phyloP scores from a whole-genome alignment of 2,329 filamentous ascomycete genomes.

The Daldinia sp. region DNA sequence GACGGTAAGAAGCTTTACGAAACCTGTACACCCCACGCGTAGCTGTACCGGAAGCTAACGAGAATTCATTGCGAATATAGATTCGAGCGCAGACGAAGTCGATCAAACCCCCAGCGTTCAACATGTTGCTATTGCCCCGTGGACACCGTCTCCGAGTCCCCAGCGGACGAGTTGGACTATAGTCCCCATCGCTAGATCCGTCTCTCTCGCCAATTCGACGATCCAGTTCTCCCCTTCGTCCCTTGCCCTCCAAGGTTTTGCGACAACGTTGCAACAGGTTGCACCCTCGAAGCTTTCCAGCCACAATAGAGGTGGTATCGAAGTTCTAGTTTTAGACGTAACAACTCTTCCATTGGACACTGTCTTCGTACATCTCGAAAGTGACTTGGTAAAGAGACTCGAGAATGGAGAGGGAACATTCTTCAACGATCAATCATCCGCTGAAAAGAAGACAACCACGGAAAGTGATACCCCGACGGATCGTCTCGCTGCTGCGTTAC shows the following conservation, averaged over 20 bases:
- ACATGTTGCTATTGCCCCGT: conserved; percentile 78
- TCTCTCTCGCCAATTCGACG: conserved; percentile 75
- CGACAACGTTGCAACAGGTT: conserved; percentile 73
- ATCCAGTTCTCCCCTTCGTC: conserved; percentile 80
- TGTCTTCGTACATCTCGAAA: conserved; percentile 86
- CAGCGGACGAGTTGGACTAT: conserved; percentile 83
- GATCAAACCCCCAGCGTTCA: conserved; percentile 53
- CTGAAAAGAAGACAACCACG: conserved; percentile 46
- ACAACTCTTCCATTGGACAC: conserved; percentile 82
- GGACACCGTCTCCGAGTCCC: conserved; percentile 66
- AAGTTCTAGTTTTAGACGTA: conserved; percentile 84
- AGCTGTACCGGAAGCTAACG: conserved; percentile 23
- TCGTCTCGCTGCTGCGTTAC: conserved; percentile 70
- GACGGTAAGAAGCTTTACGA: conserved; percentile 55
- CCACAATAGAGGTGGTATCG: conserved; percentile 78
- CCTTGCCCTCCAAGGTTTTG: conserved; percentile 79
- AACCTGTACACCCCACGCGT: conserved; percentile 10
- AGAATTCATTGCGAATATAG: conserved; percentile 34
- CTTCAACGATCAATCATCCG: conserved; percentile 67
- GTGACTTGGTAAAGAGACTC: conserved; percentile 78
- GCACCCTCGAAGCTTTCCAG: conserved; percentile 78
- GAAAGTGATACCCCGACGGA: conserved; percentile 57
- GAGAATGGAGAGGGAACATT: conserved; percentile 87
- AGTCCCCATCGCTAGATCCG: conserved; percentile 74
- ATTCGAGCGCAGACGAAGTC: conserved; percentile 44